Evolutionary conservation across 768 basidiomycete species (phyloP), one percentile per base, ranked within the genome.

Genomic region (Podaxis sp.): DNA sequence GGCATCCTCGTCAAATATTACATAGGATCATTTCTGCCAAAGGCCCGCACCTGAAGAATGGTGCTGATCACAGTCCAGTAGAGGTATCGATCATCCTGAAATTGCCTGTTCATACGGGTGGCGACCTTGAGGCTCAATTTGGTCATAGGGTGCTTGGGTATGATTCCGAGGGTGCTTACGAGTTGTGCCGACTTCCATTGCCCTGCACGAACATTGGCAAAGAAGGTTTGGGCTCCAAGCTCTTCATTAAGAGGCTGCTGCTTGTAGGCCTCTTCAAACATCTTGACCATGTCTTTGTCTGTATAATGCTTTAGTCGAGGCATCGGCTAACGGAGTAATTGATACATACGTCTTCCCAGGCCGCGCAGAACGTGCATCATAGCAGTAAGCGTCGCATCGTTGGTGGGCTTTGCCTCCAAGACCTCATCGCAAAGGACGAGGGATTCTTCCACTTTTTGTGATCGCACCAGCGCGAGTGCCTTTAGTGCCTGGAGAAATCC

Each of bases 171-270:
- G 55, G 21, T 28, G 60, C 69, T 59, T 66, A 90, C 91, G 78
- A 88, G 87, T 70, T 94, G 93, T 23, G 90, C 91, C 48, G 86
- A 82, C 71, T 93, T 94, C 93, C 93, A 94, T 64, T 90, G 86
- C 14, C 81, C 82, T 35, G 88, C 84, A 62, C 90, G 84, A 36
- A 89, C 84, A 68, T 93, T 90, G 18, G 92, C 91, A 69, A 92
- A 90, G 76, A 94, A 94, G 0, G 89, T 87, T 70, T 94, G 91
- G 23, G 82, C 81, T 21, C 88, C 92, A 7, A 93, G 83, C 62
- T 94, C 92, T 69, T 94, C 93, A 67, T 91, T 93, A 4, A 73
- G 67, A 18, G 92, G 92, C 61, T 90, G 85, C 63, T 87, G 85
- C 72, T 89, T 92, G 76, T 83, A 93, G 1, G 92, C 92, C 52